Evolutionary conservation across 257 asterid species (phyloP), one percentile per base, ranked within the genome.

Genomic region (Solanum ossicruentum): DNA sequence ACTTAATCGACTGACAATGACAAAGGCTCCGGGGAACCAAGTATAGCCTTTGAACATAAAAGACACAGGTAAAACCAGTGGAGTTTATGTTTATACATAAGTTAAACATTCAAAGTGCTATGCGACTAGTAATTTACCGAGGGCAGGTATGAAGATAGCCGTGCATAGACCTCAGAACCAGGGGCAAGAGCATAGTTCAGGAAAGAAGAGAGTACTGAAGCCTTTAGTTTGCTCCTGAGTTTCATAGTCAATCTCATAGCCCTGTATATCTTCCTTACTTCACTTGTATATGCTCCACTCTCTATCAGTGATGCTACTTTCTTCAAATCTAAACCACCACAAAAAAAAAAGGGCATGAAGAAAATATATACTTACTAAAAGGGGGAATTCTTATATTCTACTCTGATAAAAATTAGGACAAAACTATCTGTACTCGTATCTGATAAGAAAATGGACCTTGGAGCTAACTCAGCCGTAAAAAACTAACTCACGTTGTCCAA

Each of bases 181-280:
- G 95, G 92, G 81, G 82, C 71, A 81, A 94, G 94, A 3, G 82
- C 93, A 84, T 81, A 87, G 86, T 77, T 85, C 63, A 94, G 93
- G 88, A 94, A 94, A 71, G 93, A 88, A 84, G 91, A 89, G 83
- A 94, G 81, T 57, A 61, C 88, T 56, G 95, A 85, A 69, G 89
- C 91, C 32, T 85, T 91, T 5, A 93, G 89, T 63, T 90, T 92
- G 89, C 85, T 94, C 88, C 96, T 91, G 85, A 95, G 84, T 84
- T 92, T 93, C 87, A 94, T 88, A 57, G 98, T 92, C 87, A 91
- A 91, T 43, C 98, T 88, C 88, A 95, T 90, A 18, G 97, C 96
- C 87, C 92, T 91, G 78, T 84, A 83, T 86, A 95, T 91, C 90
- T 94, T 92, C 82, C 97, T 84, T 51, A 92, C 88, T 88, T 94